These are phyloP conservation scores for Kodamaea fungicola DNA, from an alignment of 1,139 yeast species.

Conservation along the genomic window DNA sequence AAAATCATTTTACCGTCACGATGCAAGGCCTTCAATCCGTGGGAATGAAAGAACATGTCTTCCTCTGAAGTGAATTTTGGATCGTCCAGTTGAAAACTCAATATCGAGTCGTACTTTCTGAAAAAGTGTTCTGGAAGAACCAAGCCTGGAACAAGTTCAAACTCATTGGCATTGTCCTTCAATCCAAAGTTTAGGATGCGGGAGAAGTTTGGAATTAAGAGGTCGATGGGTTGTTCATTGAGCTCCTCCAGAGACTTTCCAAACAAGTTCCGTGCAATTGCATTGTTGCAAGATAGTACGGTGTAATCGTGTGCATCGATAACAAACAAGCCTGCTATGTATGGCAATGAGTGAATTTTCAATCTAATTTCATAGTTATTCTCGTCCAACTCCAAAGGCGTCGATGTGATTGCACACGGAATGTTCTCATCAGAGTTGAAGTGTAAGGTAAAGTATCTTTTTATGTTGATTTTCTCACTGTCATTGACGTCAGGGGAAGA, in stretches of 20 bases:
- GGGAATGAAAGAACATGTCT: conserved; percentile 55
- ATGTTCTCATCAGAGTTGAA: conserved; percentile 40
- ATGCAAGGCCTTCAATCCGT: conserved; percentile 67
- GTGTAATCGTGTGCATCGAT: conserved; percentile 47
- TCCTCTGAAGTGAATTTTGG: conserved; percentile 19
- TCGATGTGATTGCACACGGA: conserved; percentile 72
- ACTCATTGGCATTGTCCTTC: conserved; percentile 33
- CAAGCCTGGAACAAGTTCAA: conserved; percentile 48
- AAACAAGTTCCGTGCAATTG: conserved; percentile 74
- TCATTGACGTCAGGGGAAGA: conserved; percentile 30
- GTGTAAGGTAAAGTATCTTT: conserved; percentile 61
- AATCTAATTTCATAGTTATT: conserved; percentile 44
- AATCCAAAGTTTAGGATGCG: conserved; percentile 50
- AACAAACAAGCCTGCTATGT: conserved; percentile 82
- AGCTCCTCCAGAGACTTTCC: conserved; percentile 57
- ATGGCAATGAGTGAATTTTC: conserved; percentile 73
- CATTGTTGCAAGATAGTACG: conserved; percentile 68
- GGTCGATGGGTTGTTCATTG: conserved; percentile 48
- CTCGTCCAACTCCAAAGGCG: conserved; percentile 44
- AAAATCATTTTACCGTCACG: conserved; percentile 62
- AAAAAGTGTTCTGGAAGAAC: conserved; percentile 88
- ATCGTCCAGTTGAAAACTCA: conserved; percentile 14
- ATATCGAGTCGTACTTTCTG: conserved; percentile 49
- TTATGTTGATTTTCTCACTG: conserved; percentile 48
- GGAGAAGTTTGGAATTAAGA: conserved; percentile 64